Evolutionary conservation across 1,284 basidiomycete genomes (phyloP).

Genomic region (Ganoderma leucocontextum): DNA sequence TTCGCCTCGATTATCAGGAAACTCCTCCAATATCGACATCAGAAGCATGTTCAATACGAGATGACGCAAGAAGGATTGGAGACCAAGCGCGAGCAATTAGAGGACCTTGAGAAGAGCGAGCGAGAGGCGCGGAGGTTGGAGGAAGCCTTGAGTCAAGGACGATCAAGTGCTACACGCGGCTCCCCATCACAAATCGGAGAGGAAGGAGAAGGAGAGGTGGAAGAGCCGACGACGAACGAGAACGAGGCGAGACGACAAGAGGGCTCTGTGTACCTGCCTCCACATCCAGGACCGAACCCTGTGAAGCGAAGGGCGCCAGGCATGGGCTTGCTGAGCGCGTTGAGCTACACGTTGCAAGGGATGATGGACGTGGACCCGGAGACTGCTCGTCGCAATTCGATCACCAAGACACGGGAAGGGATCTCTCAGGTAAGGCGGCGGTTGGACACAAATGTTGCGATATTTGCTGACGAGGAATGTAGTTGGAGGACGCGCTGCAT

Average conservation of each 20-base stretch:
- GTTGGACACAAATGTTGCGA: background rate
- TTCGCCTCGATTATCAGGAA: conserved; percentile 96
- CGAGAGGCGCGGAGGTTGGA: conserved; percentile 90
- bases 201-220: conserved; percentile 28
- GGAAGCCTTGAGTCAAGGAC: conserved; percentile 79
- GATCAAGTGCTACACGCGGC: conserved; percentile 41
- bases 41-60: conserved; percentile 98
- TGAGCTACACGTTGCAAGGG: conserved; percentile 94
- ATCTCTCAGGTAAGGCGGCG: conserved; percentile 82
- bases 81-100: conserved; percentile 86
- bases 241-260: conserved; percentile 41
- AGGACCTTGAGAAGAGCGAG: conserved; percentile 93
- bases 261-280: conserved; percentile 63
- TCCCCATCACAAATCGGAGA: conserved; percentile 20
- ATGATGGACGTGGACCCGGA: conserved; percentile 99
- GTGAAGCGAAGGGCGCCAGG: conserved; percentile 71
- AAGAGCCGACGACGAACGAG: conserved; percentile 43
- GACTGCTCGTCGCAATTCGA: conserved; percentile 90
- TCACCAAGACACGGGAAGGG: conserved; percentile 93
- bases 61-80: conserved; percentile 94
- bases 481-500: conserved; percentile 94
- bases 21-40: conserved; percentile 93
- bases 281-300: conserved; percentile 79
- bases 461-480: conserved; percentile 15
- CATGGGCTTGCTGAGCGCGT: conserved; percentile 89